Evolutionary conservation across 2,329 filamentous ascomycete genomes (phyloP).

Genomic region (Colletotrichum acutatum): DNA sequence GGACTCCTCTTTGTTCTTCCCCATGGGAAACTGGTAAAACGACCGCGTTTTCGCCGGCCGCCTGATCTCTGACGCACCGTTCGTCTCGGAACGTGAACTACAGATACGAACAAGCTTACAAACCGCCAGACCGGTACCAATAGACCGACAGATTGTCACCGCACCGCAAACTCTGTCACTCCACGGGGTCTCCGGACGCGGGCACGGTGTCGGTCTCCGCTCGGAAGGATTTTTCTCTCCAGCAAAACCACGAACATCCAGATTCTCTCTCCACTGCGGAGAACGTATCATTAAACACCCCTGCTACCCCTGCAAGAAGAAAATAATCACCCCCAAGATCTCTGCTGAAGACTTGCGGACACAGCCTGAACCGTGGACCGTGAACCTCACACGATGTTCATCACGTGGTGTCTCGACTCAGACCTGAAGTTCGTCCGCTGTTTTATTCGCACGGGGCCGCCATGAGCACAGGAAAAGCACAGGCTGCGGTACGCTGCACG

Average conservation of each 20-base stretch:
- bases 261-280: slow-evolving; percentile 26
- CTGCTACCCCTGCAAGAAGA: neutral
- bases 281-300: slow-evolving; percentile 19
- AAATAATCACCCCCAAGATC: neutral
- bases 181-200: slow-evolving; percentile 23
- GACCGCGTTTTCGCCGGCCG: slow-evolving; percentile 30
- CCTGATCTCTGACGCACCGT: slow-evolving; percentile 11
- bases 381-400: slow-evolving; percentile 8
- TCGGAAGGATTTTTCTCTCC: slow-evolving; percentile 9
- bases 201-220: slow-evolving; percentile 16
- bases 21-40: slow-evolving; percentile 30
- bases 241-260: neutral
- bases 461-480: neutral
- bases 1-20: slow-evolving; percentile 33
- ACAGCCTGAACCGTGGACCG: neutral
- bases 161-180: slow-evolving; percentile 4
- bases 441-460: neutral
- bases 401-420: slow-evolving; percentile 25
- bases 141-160: neutral
- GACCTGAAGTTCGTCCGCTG: slow-evolving; percentile 4
- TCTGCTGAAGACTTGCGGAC: neutral
- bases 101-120: slow-evolving; percentile 1
- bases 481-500: neutral
- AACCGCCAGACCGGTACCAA: neutral
- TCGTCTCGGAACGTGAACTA: slow-evolving; percentile 5